These are phyloP conservation scores for Moesziomyces antarcticus DNA, from an alignment of 1,284 basidiomycete species.

Conservation along the genomic window DNA sequence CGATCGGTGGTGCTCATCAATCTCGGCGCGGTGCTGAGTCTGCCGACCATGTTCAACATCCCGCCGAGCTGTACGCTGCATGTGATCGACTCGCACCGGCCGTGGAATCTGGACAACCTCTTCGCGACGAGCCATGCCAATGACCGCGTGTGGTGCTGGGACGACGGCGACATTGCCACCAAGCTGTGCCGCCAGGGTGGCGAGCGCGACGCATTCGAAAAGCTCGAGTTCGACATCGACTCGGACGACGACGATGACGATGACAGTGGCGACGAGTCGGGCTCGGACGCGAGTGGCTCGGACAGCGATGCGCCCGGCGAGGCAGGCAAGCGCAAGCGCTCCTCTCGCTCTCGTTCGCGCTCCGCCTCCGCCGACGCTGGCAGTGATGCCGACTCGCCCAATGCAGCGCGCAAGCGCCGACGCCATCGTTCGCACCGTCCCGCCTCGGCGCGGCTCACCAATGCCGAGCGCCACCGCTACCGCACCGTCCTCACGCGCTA, in stretches of 20 bases:
- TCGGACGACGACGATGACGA: constrained; percentile 72
- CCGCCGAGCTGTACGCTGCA: constrained; percentile 74
- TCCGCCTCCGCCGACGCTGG: neutral
- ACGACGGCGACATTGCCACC: constrained; percentile 60
- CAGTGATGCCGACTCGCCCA: neutral
- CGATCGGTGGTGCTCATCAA: constrained; percentile 92
- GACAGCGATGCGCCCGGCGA: constrained; percentile 50
- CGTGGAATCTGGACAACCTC: constrained; percentile 87
- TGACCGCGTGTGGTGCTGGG: constrained; percentile 63
- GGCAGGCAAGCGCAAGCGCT: constrained; percentile 58
- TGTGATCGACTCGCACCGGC: constrained; percentile 92
- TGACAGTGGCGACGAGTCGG: constrained; percentile 69
- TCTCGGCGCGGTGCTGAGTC: constrained; percentile 87
- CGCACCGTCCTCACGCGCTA: constrained; percentile 71
- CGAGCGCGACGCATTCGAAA: constrained; percentile 59
- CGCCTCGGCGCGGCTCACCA: constrained; percentile 18
- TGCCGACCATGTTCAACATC: constrained; percentile 71
- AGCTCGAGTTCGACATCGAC: constrained; percentile 61
- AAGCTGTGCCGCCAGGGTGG: constrained; percentile 36
- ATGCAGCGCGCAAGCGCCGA: constrained; percentile 4
- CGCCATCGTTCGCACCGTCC: constrained; percentile 6
- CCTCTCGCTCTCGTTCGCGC: constrained; percentile 4
- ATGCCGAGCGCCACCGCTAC: constrained; percentile 47
- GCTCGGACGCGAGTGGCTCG: constrained; percentile 11
- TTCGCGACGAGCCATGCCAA: constrained; percentile 74